These are phyloP conservation scores for Penicillium palitans DNA, from an alignment of 2,329 filamentous ascomycete genomes.

Conservation along the genomic window DNA sequence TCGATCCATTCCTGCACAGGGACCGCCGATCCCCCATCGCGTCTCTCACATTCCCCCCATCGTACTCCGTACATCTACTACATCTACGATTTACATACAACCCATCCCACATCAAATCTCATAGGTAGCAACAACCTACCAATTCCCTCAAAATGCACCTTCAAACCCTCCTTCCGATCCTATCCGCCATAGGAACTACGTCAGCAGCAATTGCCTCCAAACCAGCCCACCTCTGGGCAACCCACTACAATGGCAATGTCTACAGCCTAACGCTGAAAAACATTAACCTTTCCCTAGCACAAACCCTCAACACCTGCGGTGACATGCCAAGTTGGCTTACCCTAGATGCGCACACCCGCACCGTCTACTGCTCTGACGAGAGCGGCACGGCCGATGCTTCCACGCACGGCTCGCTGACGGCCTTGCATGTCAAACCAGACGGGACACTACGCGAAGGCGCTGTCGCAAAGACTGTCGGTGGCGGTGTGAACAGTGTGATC, in stretches of 20 bases:
- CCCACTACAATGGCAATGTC: constrained; percentile 26
- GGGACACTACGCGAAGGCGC: constrained; percentile 26
- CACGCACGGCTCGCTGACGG: constrained; percentile 32
- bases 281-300: constrained; percentile 24
- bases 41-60: background rate
- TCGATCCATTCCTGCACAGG: constrained; percentile 9
- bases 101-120: background rate
- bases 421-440: constrained; percentile 22
- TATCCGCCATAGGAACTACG: constrained; percentile 2
- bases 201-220: background rate
- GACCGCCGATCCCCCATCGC: background rate
- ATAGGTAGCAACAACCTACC: background rate
- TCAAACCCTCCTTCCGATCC: constrained; percentile 11
- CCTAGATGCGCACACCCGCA: constrained; percentile 27
- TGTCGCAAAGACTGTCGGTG: constrained; percentile 26
- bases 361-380: constrained; percentile 41
- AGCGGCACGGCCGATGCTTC: constrained; percentile 24
- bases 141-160: constrained; percentile 12
- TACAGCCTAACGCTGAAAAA: constrained; percentile 18
- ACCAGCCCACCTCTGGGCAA: constrained; percentile 23
- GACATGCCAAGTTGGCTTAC: constrained; percentile 41
- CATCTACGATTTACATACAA: background rate
- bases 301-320: constrained; percentile 34
- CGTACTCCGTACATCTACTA: background rate
- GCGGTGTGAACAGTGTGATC: constrained; percentile 38